Evolutionary conservation across 2,329 filamentous ascomycete species (phyloP).

Genomic region (Coleophoma eucalyptorum): DNA sequence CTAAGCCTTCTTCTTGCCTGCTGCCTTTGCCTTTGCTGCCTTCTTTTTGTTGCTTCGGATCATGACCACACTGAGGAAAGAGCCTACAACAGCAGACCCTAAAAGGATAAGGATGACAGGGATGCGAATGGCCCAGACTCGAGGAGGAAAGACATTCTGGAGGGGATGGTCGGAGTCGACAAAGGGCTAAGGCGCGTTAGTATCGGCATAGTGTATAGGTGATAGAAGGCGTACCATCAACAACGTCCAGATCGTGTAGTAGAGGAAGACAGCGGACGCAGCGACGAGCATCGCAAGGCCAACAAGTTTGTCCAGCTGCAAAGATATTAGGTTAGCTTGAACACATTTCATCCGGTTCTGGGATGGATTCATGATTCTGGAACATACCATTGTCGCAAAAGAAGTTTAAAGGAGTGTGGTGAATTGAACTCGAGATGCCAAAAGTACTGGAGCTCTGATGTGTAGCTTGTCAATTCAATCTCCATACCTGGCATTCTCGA

Average conservation of each 20-base stretch:
- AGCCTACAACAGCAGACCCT: constrained; percentile 88
- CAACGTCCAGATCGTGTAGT: constrained; percentile 97
- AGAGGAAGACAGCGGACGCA: constrained; percentile 72
- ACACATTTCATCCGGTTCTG: neutral
- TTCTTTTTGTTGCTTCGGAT: constrained; percentile 98
- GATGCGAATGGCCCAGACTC: constrained; percentile 98
- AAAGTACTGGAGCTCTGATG: constrained; percentile 3
- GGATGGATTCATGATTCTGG: neutral
- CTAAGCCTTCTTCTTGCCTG: constrained; percentile 82
- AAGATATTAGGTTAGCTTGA: constrained; percentile 9
- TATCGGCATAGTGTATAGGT: constrained; percentile 2
- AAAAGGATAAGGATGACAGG: constrained; percentile 94
- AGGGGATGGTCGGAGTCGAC: constrained; percentile 92
- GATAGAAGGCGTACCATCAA: constrained; percentile 69
- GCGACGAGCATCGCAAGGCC: constrained; percentile 73
- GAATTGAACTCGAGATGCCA: constrained; percentile 11
- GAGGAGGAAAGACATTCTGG: constrained; percentile 91
- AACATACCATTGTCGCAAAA: constrained; percentile 28
- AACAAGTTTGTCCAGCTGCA: constrained; percentile 83
- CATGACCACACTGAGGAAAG: constrained; percentile 96
- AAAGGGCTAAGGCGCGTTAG: constrained; percentile 68
- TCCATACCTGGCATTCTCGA: neutral
- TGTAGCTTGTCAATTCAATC: neutral
- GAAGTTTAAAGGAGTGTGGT: constrained; percentile 21
- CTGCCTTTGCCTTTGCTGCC: constrained; percentile 86